Conservation (phyloP, 805 yeast genomes). For the Kuraishia piskuri region DNA sequence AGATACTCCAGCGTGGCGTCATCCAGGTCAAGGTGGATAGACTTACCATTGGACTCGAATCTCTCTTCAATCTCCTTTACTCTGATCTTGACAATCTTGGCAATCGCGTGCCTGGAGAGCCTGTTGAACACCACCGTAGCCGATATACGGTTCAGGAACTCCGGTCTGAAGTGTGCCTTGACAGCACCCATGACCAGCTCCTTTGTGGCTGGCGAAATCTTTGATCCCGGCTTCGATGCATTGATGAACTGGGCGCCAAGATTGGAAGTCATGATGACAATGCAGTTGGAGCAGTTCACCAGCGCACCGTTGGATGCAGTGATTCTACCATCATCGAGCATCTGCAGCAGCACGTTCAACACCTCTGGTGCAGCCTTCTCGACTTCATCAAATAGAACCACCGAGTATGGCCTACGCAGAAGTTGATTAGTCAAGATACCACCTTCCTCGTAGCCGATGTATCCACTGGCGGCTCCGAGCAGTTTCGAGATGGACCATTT, state of each 20-base stretch:
- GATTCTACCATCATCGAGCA: slow-evolving; percentile 93
- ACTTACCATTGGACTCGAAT: slow-evolving; percentile 77
- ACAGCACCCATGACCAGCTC: slow-evolving; percentile 79
- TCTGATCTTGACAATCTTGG: slow-evolving; percentile 84
- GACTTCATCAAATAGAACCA: slow-evolving; percentile 93
- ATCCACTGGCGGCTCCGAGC: slow-evolving; percentile 96
- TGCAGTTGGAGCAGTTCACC: slow-evolving; percentile 86
- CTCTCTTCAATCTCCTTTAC: slow-evolving; percentile 78
- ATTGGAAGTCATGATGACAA: slow-evolving; percentile 94
- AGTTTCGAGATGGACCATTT: slow-evolving; percentile 93
- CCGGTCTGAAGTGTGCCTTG: slow-evolving; percentile 89
- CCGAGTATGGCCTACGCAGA: slow-evolving; percentile 89
- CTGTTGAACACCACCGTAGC: slow-evolving; percentile 91
- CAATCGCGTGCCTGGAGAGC: slow-evolving; percentile 82
- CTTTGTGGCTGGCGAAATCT: slow-evolving; percentile 59
- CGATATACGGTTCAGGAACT: slow-evolving; percentile 91
- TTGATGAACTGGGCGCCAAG: slow-evolving; percentile 89
- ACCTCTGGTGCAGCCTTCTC: slow-evolving; percentile 99
- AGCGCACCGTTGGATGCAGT: slow-evolving; percentile 92
- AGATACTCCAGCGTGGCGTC: slow-evolving; percentile 74
- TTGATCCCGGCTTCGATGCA: slow-evolving; percentile 50
- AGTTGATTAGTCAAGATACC: slow-evolving; percentile 92
- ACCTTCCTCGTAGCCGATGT: slow-evolving; percentile 96
- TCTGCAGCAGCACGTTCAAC: slow-evolving; percentile 80
- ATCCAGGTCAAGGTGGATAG: slow-evolving; percentile 62